These are phyloP conservation scores for Rhodotorula sp. DNA, from an alignment of 1,284 basidiomycete species.

Conservation along the genomic window DNA sequence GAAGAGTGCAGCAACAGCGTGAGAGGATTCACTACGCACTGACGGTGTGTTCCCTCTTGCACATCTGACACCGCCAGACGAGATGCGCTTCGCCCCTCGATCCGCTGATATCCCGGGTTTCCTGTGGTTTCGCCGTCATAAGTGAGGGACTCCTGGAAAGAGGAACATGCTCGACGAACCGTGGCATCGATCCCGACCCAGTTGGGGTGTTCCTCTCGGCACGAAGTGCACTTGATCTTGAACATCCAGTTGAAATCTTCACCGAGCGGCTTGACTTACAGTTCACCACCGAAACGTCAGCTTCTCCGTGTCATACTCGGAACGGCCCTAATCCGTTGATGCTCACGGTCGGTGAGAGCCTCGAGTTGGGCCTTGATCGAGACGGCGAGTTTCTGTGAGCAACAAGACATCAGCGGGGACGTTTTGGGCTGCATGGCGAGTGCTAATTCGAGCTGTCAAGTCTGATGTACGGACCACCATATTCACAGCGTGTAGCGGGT, in stretches of 20 bases:
- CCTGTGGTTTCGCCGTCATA: conserved; percentile 2
- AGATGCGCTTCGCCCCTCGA: conserved; percentile 40
- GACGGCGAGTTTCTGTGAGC: conserved; percentile 34
- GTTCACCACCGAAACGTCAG: too few relatives aligned
- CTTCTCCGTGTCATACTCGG: background rate
- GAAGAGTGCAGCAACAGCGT: too few relatives aligned
- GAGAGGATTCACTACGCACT: conserved; percentile 11
- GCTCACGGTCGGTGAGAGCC: conserved; percentile 31
- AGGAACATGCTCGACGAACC: background rate
- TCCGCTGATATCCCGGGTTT: conserved; percentile 29
- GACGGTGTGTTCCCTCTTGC: conserved; percentile 37
- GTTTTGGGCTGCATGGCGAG: background rate
- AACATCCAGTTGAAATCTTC: conserved; percentile 37
- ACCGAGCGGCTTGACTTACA: conserved; percentile 33
- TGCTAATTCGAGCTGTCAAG: too few relatives aligned
- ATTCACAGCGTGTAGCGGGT: background rate
- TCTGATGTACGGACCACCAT: conserved; percentile 25
- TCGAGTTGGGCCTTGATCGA: conserved; percentile 40
- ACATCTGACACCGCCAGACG: conserved; percentile 39
- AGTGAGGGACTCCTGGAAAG: background rate
- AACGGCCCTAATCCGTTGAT: too few relatives aligned
- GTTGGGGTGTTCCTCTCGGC: conserved; percentile 41
- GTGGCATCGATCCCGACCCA: conserved; percentile 37
- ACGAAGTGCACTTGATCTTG: conserved; percentile 33
- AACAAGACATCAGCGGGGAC: background rate